Evolutionary conservation across 2,329 filamentous ascomycete genomes (phyloP), one percentile per base, ranked within the genome.

Genomic region (Coniella vitis): DNA sequence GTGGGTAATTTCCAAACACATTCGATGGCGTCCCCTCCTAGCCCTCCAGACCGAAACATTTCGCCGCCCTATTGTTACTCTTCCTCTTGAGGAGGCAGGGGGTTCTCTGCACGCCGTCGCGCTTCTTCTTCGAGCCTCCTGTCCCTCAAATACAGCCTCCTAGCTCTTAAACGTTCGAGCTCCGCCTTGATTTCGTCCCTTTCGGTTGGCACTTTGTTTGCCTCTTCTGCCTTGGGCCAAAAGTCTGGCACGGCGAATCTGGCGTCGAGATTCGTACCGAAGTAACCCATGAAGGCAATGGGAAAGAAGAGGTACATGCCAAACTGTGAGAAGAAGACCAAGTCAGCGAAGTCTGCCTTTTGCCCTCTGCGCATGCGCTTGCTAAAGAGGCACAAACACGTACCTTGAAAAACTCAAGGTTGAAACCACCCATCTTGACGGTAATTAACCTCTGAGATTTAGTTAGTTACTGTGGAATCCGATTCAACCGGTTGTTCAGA

Each of bases 221-320:
- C 84, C 63, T 90, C 76, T 55, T 86, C 83, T 4, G 82, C 75
- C 61, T 84, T 88, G 22, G 93, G 93, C 93, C 93, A 98, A 75
- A 98, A 98, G 50, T 86, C 87, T 19, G 86, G 83, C 1, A 97
- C 88, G 41, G 79, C 72, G 74, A 98, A 98, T 56, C 89, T 85
- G 57, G 85, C 79, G 69, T 98, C 93, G 64, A 98, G 87, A 69
- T 98, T 98, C 49, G 90, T 95, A 65, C 93, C 93, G 69, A 97
- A 98, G 75, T 98, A 98, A 77, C 94, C 97, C 93, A 98, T 98
- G 75, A 93, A 90, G 60, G 88, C 90, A 62, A 98, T 97, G 16
- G 93, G 93, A 71, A 98, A 98, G 78, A 96, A 85, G 73, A 98
- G 84, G 74, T 98, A 98, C 79, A 94, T 87, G 73, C 91, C 90